Evolutionary conservation across 1,284 basidiomycete genomes (phyloP).

Genomic region (Microbotryum intermedium): DNA sequence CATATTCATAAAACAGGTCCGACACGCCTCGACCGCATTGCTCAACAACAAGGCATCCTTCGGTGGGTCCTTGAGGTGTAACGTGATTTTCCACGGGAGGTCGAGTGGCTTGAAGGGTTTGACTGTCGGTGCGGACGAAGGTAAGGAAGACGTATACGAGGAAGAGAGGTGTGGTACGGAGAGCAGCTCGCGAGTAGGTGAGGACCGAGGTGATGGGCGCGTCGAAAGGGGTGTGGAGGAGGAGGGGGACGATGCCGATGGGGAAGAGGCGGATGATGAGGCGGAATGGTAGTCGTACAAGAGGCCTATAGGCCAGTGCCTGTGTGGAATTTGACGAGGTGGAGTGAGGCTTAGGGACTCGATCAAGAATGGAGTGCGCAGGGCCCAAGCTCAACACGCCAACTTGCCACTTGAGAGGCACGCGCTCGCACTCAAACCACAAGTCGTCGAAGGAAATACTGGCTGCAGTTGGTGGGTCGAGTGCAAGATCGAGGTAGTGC

Average conservation of each 20-base stretch:
- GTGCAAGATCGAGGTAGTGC: slow-evolving; percentile 78
- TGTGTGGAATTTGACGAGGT: no score
- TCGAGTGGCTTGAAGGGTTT: not conserved
- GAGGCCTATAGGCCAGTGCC: slow-evolving; percentile 93
- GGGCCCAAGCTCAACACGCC: slow-evolving; percentile 34
- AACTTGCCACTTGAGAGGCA: slow-evolving; percentile 76
- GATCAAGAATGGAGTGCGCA: not conserved
- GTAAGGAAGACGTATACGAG: no score
- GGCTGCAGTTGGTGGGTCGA: slow-evolving; percentile 63
- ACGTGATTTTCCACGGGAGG: slow-evolving; percentile 59
- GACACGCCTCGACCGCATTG: slow-evolving; percentile 69
- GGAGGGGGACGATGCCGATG: slow-evolving; percentile 41
- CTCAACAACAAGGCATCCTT: slow-evolving; percentile 71
- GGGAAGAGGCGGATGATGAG: slow-evolving; percentile 11
- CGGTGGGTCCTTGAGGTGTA: slow-evolving; percentile 78
- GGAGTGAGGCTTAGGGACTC: no score
- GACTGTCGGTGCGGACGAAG: no score
- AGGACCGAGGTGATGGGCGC: not conserved
- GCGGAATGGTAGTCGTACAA: slow-evolving; percentile 61
- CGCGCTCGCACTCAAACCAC: slow-evolving; percentile 80
- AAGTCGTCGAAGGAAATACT: slow-evolving; percentile 70
- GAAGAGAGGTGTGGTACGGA: no score
- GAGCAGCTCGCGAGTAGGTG: no score
- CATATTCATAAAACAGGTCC: slow-evolving; percentile 84
- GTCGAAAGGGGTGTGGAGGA: slow-evolving; percentile 40